phyloP scores from a whole-genome alignment of 805 yeast genomes.

The Myxozyma geophila region DNA sequence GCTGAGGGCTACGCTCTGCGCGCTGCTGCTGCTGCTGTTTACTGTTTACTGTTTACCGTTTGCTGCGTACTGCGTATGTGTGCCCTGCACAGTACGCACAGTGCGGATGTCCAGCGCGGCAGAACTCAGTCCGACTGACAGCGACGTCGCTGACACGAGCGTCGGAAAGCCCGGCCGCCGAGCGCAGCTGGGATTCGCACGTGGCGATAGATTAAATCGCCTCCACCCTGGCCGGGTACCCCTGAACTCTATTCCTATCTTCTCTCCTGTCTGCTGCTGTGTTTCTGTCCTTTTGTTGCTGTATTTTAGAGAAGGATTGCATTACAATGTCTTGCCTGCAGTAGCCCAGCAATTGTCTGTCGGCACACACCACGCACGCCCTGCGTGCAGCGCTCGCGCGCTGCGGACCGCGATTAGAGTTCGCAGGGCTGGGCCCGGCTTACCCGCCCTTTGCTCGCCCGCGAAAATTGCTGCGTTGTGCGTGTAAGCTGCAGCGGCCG shows the following conservation, averaged over 20 bases:
- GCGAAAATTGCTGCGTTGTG: not conserved
- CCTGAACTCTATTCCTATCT: constrained; percentile 2
- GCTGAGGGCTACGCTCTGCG: too few relatives aligned
- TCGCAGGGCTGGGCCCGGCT: not conserved
- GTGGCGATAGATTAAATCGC: constrained; percentile 11
- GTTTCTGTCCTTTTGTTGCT: not conserved
- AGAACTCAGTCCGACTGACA: not conserved
- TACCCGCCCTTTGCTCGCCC: not conserved
- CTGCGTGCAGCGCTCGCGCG: too few relatives aligned
- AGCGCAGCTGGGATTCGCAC: constrained; percentile 5
- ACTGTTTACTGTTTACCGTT: too few relatives aligned
- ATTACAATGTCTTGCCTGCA: too few relatives aligned
- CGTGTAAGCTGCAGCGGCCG: constrained; percentile 9
- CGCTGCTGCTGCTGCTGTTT: too few relatives aligned
- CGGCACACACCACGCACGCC: too few relatives aligned
- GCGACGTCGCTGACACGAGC: not conserved
- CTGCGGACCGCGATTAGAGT: not conserved
- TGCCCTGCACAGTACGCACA: too few relatives aligned
- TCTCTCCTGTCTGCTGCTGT: not conserved
- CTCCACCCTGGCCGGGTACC: constrained; percentile 5
- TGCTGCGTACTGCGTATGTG: too few relatives aligned
- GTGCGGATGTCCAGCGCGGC: not conserved
- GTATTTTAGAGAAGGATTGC: not conserved
- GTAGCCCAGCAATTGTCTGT: too few relatives aligned
- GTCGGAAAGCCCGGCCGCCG: not conserved